phyloP scores from a whole-genome alignment of 441 rosid genomes.

The Pelargonium citronellum region DNA sequence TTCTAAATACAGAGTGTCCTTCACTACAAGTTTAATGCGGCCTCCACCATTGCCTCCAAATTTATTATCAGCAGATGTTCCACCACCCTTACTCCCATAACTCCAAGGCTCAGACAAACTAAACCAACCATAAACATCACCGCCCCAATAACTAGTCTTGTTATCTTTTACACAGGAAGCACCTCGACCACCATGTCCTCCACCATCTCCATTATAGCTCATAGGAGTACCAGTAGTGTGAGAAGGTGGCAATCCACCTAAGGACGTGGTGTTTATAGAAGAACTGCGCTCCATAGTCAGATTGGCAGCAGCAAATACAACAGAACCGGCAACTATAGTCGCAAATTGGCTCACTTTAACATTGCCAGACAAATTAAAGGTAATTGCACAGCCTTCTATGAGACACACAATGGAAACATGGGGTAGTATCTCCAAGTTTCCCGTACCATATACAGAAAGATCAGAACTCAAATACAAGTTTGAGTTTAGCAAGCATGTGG shows the following conservation, averaged over 20 bases:
- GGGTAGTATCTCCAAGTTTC: constrained; percentile 72
- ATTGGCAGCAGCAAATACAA: constrained; percentile 57
- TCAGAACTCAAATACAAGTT: constrained; percentile 59
- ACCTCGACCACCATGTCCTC: constrained; percentile 99
- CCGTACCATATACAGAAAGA: constrained; percentile 56
- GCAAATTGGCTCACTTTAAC: constrained; percentile 69
- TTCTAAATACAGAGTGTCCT: constrained; percentile 64
- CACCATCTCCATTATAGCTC: constrained; percentile 83
- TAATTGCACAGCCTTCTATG: constrained; percentile 56
- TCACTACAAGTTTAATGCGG: constrained; percentile 53
- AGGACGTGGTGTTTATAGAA: constrained; percentile 62
- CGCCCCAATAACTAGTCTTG: constrained; percentile 74
- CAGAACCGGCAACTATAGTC: constrained; percentile 60
- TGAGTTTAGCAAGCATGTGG: constrained; percentile 76
- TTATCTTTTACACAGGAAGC: constrained; percentile 76
- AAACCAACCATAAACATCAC: constrained; percentile 95
- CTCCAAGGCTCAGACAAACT: constrained; percentile 85
- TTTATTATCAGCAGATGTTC: constrained; percentile 37
- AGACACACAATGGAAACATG: constrained; percentile 68
- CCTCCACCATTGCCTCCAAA: constrained; percentile 94
- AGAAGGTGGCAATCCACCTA: constrained; percentile 87
- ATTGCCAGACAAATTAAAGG: constrained; percentile 68
- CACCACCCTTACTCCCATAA: constrained; percentile 89
- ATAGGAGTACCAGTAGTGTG: constrained; percentile 95
- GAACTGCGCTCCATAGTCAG: constrained; percentile 56